Evolutionary conservation across 1,284 basidiomycete genomes (phyloP), one percentile per base, ranked within the genome.

Genomic region (Ustilago lituana): DNA sequence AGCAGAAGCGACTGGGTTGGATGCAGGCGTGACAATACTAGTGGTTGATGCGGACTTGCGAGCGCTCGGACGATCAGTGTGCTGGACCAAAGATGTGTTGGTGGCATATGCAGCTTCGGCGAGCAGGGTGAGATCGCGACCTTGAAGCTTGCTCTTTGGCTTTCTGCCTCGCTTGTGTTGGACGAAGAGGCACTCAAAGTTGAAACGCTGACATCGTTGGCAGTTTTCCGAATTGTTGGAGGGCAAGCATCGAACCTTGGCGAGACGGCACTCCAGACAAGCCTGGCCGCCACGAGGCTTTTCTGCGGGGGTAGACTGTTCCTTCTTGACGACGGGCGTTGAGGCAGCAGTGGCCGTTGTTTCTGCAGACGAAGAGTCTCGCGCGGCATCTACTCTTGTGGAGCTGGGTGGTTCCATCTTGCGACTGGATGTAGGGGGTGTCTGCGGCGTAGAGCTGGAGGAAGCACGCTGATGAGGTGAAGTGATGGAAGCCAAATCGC

Each of bases 241-340:
- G 22, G 68, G 39, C 2, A 71, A 49, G 35, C 68, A 71, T 1
- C 63, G 58, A 23, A 71, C 68, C 38, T 70, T 70, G 41, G 67
- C 61, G 6, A 70, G 40, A 35, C 67, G 61, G 40, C 67, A 70
- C 27, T 70, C 67, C 40, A 70, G 67, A 47, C 67, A 70, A 11
- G 67, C 67, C 43, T 70, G 67, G n/a, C 67, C 67, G 15, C 67
- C 67, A 15, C 67, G 52, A 15, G 67, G 67, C 53, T 70, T 70
- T 19, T 70, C 67, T n/a, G 39, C 43, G 4, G 60, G 59, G 5
- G 54, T 69, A 10, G 39, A 27, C 5, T 40, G 35, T 4, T 60
- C 51, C 24, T 40, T 53, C 23, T 55, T 60, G 41, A 52, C 43
- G 37, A 27, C n/a, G 1, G 51, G 32, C 15, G 48, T 39, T 6